These are phyloP conservation scores for Cytospora chrysosperma DNA, from an alignment of 2,329 filamentous ascomycete species.

Conservation along the genomic window DNA sequence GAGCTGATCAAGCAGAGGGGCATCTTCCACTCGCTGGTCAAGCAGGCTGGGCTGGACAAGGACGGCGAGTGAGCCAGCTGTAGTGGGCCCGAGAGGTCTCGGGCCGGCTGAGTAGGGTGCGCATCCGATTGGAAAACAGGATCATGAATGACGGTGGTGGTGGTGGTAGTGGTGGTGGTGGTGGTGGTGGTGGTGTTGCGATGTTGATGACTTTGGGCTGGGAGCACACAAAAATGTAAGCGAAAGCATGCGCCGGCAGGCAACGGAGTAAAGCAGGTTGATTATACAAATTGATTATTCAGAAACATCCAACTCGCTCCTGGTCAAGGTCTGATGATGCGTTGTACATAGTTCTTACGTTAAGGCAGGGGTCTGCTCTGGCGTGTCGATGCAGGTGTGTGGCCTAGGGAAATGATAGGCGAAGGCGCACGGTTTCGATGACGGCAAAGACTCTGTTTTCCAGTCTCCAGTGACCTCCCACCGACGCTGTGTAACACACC, in stretches of 20 bases:
- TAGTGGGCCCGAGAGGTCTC: neutral
- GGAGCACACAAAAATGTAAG: constrained; percentile 7
- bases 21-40: constrained; percentile 85
- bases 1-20: constrained; percentile 74
- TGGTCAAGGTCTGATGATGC: neutral
- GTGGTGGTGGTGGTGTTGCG: constrained; percentile 2
- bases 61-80: constrained; percentile 34
- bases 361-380: neutral
- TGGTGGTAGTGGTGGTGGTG: neutral
- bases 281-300: neutral
- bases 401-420: constrained; percentile 10
- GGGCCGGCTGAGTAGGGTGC: neutral
- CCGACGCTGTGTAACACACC: constrained; percentile 21
- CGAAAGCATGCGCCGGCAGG: constrained; percentile 18
- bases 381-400: constrained; percentile 2
- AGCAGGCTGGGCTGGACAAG: constrained; percentile 75
- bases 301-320: neutral
- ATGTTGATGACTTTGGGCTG: constrained; percentile 1
- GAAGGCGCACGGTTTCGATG: neutral
- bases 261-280: constrained; percentile 11
- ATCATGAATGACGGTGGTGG: neutral
- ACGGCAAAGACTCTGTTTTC: neutral
- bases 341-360: constrained; percentile 22
- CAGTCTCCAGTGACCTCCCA: constrained; percentile 23
- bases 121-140: neutral